Evolutionary conservation across 768 basidiomycete species (phyloP).

Genomic region (Xerocomellus amylosporus): DNA sequence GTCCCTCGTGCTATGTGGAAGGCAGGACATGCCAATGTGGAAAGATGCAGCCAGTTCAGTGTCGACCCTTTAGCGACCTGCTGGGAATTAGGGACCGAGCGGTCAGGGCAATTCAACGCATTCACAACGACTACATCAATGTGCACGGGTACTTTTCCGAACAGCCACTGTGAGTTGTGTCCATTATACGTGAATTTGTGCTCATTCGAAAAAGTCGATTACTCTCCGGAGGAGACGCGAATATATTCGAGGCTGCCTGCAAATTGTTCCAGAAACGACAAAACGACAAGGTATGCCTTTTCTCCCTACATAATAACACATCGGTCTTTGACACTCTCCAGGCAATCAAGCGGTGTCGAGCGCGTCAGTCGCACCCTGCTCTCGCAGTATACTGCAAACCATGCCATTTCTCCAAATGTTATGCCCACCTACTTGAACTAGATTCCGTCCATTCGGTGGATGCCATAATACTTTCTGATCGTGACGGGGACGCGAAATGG

Average conservation of each 20-base stretch:
- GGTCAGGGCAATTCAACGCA: conserved; percentile 25
- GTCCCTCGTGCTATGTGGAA: conserved; percentile 72
- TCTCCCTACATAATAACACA: neutral
- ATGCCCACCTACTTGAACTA: conserved; percentile 33
- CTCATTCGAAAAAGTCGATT: conserved; percentile 23
- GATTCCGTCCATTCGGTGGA: conserved; percentile 38
- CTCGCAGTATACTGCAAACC: conserved; percentile 33
- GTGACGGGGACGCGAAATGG: conserved; percentile 30
- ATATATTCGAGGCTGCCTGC: conserved; percentile 35
- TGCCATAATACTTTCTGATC: conserved; percentile 28
- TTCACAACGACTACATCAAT: conserved; percentile 9
- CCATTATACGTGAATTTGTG: neutral
- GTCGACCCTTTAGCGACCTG: conserved; percentile 48
- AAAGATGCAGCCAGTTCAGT: conserved; percentile 60
- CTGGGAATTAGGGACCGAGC: conserved; percentile 42
- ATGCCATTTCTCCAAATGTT: conserved; percentile 40
- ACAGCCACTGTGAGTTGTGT: conserved; percentile 22
- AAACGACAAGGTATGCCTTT: conserved; percentile 12
- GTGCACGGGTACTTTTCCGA: conserved; percentile 14
- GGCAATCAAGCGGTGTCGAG: conserved; percentile 22
- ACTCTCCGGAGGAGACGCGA: conserved; percentile 20
- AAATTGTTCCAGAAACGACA: conserved; percentile 23
- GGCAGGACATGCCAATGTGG: conserved; percentile 70
- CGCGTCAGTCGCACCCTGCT: conserved; percentile 15
- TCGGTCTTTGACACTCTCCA: conserved; percentile 3